Percentiles rank a stretch among this genome's conserved stretches.
Evolutionary conservation across 2,329 filamentous ascomycete species (phyloP).

Genomic region (Pezicula carpinea): DNA sequence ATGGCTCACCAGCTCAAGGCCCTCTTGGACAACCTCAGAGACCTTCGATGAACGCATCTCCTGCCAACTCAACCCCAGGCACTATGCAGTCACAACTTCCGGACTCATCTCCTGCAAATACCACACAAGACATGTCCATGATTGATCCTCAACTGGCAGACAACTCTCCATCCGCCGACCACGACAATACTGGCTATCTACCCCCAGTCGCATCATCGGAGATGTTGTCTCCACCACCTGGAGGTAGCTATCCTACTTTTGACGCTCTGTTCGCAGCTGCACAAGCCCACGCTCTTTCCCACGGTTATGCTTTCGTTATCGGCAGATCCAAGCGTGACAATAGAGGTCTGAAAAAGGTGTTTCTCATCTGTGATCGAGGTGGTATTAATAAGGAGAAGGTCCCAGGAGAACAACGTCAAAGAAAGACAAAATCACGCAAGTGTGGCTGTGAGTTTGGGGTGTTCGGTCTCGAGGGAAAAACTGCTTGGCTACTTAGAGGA

Average conservation of each 20-base stretch:
- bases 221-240: conserved; percentile 42
- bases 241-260: conserved; percentile 59
- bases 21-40: conserved; percentile 2
- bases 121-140: conserved; percentile 26
- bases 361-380: conserved; percentile 62
- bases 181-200: conserved; percentile 15
- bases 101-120: conserved; percentile 18
- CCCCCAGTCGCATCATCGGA: conserved; percentile 21
- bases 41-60: conserved; percentile 22
- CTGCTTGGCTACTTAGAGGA: conserved; percentile 63
- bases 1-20: conserved; percentile 12
- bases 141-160: conserved; percentile 29
- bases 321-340: conserved; percentile 62
- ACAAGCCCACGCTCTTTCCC: conserved; percentile 60
- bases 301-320: conserved; percentile 65
- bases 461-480: conserved; percentile 63
- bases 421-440: conserved; percentile 65
- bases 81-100: conserved; percentile 12
- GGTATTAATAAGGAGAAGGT: conserved; percentile 53
- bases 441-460: conserved; percentile 68
- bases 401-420: conserved; percentile 34
- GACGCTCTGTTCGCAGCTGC: conserved; percentile 62
- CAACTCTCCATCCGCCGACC: conserved; percentile 22
- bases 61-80: conserved; percentile 19
- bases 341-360: conserved; percentile 61